Base-by-base conservation (phyloP, 257 asterid species). In the Sherardia arvensis region DNA sequence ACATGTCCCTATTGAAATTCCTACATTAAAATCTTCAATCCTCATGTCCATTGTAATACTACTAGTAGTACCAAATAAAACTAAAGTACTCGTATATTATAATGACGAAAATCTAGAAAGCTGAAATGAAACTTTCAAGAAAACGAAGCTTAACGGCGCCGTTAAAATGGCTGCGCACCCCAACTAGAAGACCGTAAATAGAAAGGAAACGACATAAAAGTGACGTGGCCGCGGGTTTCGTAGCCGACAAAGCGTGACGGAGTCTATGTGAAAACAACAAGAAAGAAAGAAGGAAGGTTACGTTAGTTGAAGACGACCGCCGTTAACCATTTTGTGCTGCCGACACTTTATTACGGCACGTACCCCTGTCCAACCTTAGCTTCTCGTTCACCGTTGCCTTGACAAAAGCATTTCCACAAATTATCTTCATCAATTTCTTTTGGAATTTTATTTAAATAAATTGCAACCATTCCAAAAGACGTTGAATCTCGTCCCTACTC, bases 101-200 rank as follows among this genome's bases (percentile, higher is more conserved):
- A n/a, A 18, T 4, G 7, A 32, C 34, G 21, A 57, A 56, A 25
- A 26, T 34, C 12, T 2, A 9, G 43, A 55, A n/a, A 20, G 56
- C 27, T 15, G n/a, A n/a, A n/a, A n/a, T n/a, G n/a, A n/a, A n/a
- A n/a, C n/a, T n/a, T n/a, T n/a, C n/a, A n/a, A n/a, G n/a, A n/a
- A n/a, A n/a, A n/a, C 20, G 17, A 43, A 43, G 2, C 10, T 5
- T 71, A 66, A 74, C 68, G 70, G 76, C 79, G 73, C 79, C 76
- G 73, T 75, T 26, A 70, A 38, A 58, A 1, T 18, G 49, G 71
- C 62, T 67, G 67, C 78, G 67, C 78, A 14, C 71, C 71, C 63
- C 43, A 38, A 66, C 69, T 72, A 64, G 73, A 70, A 62, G 49
- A 60, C 67, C 75, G 77, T 70, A 43, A 43, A 43, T 43, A 43